These are phyloP conservation scores for Fusarium musae DNA, from an alignment of 2,329 filamentous ascomycete genomes.

Conservation along the genomic window DNA sequence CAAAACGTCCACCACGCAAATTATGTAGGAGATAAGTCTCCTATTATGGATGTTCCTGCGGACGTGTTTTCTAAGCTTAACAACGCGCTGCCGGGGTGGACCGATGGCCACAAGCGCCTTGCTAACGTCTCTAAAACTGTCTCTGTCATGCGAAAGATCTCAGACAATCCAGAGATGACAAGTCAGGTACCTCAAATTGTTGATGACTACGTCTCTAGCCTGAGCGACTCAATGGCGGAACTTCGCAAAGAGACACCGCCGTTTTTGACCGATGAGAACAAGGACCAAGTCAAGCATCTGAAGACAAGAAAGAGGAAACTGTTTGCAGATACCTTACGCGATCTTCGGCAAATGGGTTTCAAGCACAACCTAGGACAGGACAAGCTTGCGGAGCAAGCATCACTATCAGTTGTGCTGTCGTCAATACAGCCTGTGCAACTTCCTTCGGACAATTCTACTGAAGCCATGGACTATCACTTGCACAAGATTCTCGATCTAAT, in stretches of 20 bases:
- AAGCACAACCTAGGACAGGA: conserved; percentile 82
- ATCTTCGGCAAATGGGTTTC: conserved; percentile 88
- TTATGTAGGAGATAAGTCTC: not conserved
- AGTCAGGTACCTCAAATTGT: conserved; percentile 70
- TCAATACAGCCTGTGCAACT: conserved; percentile 57
- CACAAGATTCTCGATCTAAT: conserved; percentile 82
- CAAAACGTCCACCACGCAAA: conserved; percentile 45
- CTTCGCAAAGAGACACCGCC: conserved; percentile 86
- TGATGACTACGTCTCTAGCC: conserved; percentile 73
- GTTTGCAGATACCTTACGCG: conserved; percentile 87
- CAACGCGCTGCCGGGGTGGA: conserved; percentile 50
- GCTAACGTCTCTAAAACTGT: conserved; percentile 76
- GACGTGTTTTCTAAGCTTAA: conserved; percentile 38
- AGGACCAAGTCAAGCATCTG: conserved; percentile 83
- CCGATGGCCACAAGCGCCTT: conserved; percentile 70
- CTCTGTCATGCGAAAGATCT: conserved; percentile 77
- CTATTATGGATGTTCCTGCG: conserved; percentile 12
- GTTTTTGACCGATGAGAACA: conserved; percentile 87
- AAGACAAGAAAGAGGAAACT: conserved; percentile 91
- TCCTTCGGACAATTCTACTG: conserved; percentile 36
- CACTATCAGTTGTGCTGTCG: conserved; percentile 76
- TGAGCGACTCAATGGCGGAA: conserved; percentile 75
- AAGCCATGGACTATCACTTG: conserved; percentile 75
- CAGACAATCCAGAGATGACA: conserved; percentile 60
- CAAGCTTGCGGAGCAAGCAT: conserved; percentile 77